phyloP scores from a whole-genome alignment of 139 green algal genomes.

The Astrephomene gubernaculifera region DNA sequence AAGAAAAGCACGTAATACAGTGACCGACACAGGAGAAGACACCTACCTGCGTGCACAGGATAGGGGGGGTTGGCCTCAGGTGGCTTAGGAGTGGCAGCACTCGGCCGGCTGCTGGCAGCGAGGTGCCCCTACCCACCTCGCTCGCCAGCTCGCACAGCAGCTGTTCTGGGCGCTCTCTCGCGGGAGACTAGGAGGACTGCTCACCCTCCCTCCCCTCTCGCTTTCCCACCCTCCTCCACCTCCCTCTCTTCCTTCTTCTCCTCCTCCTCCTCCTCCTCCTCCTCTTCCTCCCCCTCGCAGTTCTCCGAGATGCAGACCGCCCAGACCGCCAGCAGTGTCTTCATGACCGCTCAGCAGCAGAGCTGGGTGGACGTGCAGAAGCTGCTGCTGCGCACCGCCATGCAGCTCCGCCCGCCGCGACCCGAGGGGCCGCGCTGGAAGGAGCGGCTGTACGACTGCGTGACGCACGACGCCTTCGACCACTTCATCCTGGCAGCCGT shows the following conservation, averaged over 20 bases:
- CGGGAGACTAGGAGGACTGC: too few relatives aligned
- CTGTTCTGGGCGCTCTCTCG: too few relatives aligned
- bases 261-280: background rate
- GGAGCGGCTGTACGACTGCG: background rate
- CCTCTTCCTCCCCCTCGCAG: conserved; percentile 36
- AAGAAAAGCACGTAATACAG: too few relatives aligned
- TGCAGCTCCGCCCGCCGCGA: background rate
- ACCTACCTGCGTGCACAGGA: too few relatives aligned
- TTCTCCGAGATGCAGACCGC: conserved; percentile 78
- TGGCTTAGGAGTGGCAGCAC: too few relatives aligned
- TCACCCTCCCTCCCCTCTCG: too few relatives aligned
- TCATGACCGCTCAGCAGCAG: conserved; percentile 28
- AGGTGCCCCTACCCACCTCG: too few relatives aligned
- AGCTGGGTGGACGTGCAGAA: conserved; percentile 42
- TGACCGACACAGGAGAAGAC: too few relatives aligned
- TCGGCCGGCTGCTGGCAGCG: too few relatives aligned
- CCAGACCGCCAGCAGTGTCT: background rate
- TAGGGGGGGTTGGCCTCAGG: too few relatives aligned
- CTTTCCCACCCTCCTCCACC: too few relatives aligned
- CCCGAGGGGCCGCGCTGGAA: background rate
- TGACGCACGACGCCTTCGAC: conserved; percentile 3
- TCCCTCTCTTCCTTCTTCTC: background rate
- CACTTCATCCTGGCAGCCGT: conserved; percentile 35
- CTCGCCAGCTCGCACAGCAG: too few relatives aligned
- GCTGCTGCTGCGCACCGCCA: conserved; percentile 34